Evolutionary conservation across 1,139 yeast genomes (phyloP).

Genomic region (Pichia sp.): DNA sequence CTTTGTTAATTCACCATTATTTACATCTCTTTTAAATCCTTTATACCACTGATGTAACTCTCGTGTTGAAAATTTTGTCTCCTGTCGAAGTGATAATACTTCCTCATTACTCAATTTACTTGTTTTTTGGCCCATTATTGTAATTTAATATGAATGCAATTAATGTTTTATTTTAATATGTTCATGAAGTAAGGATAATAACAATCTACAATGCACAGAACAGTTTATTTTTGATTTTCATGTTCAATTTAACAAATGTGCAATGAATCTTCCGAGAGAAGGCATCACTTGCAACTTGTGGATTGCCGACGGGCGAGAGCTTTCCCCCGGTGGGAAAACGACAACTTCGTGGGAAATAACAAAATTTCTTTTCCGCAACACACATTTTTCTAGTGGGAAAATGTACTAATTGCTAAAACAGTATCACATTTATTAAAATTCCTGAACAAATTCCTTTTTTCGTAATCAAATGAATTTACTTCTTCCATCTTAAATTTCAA

Average conservation of each 20-base stretch:
- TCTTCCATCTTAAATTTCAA: not conserved
- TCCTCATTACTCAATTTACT: conserved; percentile 92
- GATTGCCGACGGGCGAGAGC: too few species aligned
- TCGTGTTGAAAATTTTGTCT: conserved; percentile 86
- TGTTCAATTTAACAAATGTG: not conserved
- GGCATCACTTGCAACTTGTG: too few species aligned
- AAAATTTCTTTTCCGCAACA: too few species aligned
- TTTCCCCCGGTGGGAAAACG: too few species aligned
- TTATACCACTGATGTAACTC: conserved; percentile 98
- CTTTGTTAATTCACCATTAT: conserved; percentile 79
- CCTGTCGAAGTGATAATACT: conserved; percentile 69
- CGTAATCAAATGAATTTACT: too few species aligned
- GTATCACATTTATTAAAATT: too few species aligned
- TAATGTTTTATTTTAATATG: not conserved
- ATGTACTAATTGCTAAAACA: too few species aligned
- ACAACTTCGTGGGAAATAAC: not conserved
- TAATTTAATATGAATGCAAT: not conserved
- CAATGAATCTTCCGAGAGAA: too few species aligned
- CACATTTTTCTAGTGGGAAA: too few species aligned
- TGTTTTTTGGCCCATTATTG: conserved; percentile 88
- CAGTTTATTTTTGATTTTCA: not conserved
- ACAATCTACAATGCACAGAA: not conserved
- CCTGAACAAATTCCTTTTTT: too few species aligned
- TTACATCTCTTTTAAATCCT: conserved; percentile 91
- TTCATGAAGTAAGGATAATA: not conserved